phyloP scores from a whole-genome alignment of 2,329 filamentous ascomycete genomes.

The Alternaria consortialis region DNA sequence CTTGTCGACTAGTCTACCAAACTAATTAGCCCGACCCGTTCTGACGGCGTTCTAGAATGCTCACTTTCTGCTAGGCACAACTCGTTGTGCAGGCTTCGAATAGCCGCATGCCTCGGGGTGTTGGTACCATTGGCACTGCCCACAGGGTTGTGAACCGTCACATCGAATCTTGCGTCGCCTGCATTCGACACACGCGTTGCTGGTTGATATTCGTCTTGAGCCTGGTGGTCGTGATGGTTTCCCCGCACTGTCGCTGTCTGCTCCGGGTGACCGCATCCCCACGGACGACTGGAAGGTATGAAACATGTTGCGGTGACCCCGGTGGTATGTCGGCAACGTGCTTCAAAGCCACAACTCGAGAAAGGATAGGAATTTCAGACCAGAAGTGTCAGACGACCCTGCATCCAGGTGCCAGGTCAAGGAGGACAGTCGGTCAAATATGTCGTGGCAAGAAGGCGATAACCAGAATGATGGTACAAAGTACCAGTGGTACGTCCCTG shows the following conservation, averaged over 20 bases:
- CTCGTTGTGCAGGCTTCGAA: slow-evolving; percentile 79
- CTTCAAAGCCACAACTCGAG: slow-evolving; percentile 5
- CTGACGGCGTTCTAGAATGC: slow-evolving; percentile 35
- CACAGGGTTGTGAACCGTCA: slow-evolving; percentile 82
- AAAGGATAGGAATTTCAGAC: slow-evolving; percentile 9
- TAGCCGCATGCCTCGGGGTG: slow-evolving; percentile 82
- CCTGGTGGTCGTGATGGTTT: slow-evolving; percentile 50
- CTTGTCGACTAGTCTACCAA: slow-evolving; percentile 66
- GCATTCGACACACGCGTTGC: slow-evolving; percentile 77
- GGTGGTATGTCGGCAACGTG: slow-evolving; percentile 1
- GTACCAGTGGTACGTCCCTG: slow-evolving; percentile 13
- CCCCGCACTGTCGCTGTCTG: slow-evolving; percentile 44
- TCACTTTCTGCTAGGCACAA: slow-evolving; percentile 81
- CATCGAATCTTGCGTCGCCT: slow-evolving; percentile 85
- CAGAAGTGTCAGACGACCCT: slow-evolving; percentile 16
- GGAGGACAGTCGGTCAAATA: slow-evolving; percentile 16
- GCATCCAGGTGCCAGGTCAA: slow-evolving; percentile 18
- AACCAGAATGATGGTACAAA: slow-evolving; percentile 21
- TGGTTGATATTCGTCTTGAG: slow-evolving; percentile 58
- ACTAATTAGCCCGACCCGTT: slow-evolving; percentile 56
- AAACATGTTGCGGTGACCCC: slow-evolving; percentile 48
- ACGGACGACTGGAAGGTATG: slow-evolving; percentile 56
- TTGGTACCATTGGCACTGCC: slow-evolving; percentile 82
- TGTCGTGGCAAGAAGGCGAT: slow-evolving; percentile 13
- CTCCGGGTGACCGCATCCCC: slow-evolving; percentile 43